A percentile compares a stretch with the other conserved stretches of the same genome.
Evolutionary conservation across 2,329 filamentous ascomycete species (phyloP).

Genomic region (Aspergillaceae sp.): DNA sequence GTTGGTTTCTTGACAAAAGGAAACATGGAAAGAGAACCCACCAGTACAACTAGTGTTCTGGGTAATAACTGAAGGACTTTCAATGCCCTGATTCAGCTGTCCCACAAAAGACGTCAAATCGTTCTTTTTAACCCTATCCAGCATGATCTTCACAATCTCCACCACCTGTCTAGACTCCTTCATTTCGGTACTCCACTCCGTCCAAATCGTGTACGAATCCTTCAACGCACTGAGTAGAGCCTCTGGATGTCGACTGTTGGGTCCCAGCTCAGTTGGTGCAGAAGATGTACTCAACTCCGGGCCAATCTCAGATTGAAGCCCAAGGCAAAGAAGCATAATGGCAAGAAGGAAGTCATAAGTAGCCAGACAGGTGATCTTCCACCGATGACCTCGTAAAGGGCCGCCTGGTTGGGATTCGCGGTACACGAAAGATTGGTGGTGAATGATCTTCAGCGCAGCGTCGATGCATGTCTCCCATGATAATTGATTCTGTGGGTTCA

Average conservation of each 20-base stretch:
- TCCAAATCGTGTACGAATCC: neutral
- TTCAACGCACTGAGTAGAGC: neutral
- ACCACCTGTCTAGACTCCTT: neutral
- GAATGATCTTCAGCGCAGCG: slow-evolving; percentile 37
- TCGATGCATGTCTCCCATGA: slow-evolving; percentile 39
- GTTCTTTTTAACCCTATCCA: neutral
- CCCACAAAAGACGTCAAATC: neutral
- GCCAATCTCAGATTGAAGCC: slow-evolving; percentile 22
- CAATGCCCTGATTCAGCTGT: neutral
- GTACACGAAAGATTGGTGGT: slow-evolving; percentile 38
- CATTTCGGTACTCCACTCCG: neutral
- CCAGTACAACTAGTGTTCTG: neutral
- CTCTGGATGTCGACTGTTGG: neutral
- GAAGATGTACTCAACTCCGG: neutral
- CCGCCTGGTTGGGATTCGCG: slow-evolving; percentile 34
- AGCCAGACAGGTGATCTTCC: slow-evolving; percentile 37
- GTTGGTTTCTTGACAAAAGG: too few relatives aligned
- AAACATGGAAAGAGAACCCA: neutral
- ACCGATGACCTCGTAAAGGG: slow-evolving; percentile 32
- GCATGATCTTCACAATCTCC: neutral
- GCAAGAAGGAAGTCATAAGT: slow-evolving; percentile 37
- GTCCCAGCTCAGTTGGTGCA: neutral
- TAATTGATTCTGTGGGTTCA: slow-evolving; percentile 28
- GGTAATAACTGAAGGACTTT: neutral
- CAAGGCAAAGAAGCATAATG: slow-evolving; percentile 40